These are phyloP conservation scores for Solanum okadae DNA, from an alignment of 257 asterid species.

Conservation along the genomic window DNA sequence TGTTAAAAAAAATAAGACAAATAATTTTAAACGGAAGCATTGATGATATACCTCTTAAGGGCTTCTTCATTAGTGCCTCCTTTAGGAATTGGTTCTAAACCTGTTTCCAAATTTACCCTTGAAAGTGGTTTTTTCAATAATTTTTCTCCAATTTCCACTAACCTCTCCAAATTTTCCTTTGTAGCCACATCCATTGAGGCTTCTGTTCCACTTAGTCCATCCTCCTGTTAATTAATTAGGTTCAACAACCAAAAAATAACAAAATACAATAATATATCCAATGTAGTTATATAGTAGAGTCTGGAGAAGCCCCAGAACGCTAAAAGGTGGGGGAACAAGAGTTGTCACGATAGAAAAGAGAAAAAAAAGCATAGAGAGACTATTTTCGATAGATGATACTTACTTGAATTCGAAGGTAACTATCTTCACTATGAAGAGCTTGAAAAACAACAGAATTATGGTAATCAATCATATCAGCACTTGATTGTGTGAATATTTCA, in stretches of 20 bases:
- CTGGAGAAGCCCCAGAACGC: no score
- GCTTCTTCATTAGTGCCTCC: conserved; percentile 35
- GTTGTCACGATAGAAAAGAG: no score
- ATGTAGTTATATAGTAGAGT: no score
- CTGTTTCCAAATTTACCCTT: conserved; percentile 28
- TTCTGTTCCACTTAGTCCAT: conserved; percentile 27
- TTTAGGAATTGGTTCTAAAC: conserved; percentile 19
- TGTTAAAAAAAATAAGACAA: not conserved
- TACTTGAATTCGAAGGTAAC: conserved; percentile 52
- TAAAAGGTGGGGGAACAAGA: no score
- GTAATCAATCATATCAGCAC: conserved; percentile 38
- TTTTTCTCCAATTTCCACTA: conserved; percentile 22
- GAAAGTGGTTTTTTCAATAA: conserved; percentile 26
- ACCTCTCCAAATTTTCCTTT: conserved; percentile 31
- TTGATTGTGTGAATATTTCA: conserved; percentile 27
- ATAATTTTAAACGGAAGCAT: no score
- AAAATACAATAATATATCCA: not conserved
- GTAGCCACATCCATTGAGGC: conserved; percentile 37
- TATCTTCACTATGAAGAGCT: conserved; percentile 12
- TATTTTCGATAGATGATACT: not conserved
- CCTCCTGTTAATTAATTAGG: conserved; percentile 22
- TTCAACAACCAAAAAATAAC: not conserved
- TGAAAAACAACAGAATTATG: conserved; percentile 31
- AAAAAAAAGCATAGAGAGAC: no score
- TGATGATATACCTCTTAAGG: conserved; percentile 18